Evolutionary conservation across 1,139 yeast species (phyloP).

Genomic region (Scheffersomyces quercinus): DNA sequence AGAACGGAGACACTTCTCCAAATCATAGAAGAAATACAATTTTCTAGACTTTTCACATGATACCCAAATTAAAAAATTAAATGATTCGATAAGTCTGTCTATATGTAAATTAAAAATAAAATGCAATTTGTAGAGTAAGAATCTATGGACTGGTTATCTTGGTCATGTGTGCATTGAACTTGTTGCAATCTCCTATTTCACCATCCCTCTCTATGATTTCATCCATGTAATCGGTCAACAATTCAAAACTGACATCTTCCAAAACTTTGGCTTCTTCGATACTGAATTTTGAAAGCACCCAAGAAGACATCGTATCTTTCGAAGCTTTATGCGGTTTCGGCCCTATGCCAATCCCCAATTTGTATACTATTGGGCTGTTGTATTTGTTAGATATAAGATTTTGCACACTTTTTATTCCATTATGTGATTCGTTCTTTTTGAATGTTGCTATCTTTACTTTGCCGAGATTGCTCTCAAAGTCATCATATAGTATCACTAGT

Average conservation of each 20-base stretch:
- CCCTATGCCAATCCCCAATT: conserved; percentile 46
- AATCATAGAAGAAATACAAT: no score
- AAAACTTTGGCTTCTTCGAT: conserved; percentile 10
- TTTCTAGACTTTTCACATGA: no score
- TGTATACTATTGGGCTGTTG: conserved; percentile 17
- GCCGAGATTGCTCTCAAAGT: conserved; percentile 37
- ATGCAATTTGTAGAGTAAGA: no score
- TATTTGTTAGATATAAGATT: conserved; percentile 1
- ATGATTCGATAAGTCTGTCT: no score
- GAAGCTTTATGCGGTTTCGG: conserved; percentile 42
- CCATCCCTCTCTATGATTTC: conserved; percentile 10
- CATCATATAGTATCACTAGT: conserved; percentile 36
- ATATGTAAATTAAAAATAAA: no score
- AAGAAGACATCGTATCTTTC: conserved; percentile 36
- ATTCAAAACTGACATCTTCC: conserved; percentile 2
- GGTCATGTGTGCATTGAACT: conserved; percentile 8
- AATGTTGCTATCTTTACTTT: conserved; percentile 27
- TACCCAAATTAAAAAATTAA: no score
- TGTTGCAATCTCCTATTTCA: conserved; percentile 9
- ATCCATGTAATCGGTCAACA: conserved; percentile 7
- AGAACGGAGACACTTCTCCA: no score
- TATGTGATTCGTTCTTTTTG: conserved; percentile 43
- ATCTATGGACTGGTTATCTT: no score
- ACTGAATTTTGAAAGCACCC: conserved; percentile 39
- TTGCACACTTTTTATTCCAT: conserved; percentile 36